Evolutionary conservation across 2,329 filamentous ascomycete species (phyloP).

Genomic region (Phialophora tarda): DNA sequence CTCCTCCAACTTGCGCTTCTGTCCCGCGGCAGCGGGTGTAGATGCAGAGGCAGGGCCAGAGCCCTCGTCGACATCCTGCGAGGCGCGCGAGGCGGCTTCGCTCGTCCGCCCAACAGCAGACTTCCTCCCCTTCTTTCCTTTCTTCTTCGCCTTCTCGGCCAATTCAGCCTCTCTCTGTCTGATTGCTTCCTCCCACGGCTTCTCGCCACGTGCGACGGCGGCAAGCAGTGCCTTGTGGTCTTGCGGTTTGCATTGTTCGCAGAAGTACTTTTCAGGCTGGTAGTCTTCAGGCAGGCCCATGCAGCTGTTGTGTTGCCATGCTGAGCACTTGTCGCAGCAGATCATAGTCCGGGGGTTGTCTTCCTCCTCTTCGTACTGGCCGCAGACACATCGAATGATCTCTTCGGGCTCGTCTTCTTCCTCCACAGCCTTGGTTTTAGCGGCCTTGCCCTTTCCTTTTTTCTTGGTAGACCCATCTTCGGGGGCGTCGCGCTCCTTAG

Average conservation of each 20-base stretch:
- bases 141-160: conserved; percentile 62
- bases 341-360: conserved; percentile 93
- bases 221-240: conserved; percentile 81
- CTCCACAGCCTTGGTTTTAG: conserved; percentile 54
- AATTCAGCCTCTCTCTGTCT: conserved; percentile 67
- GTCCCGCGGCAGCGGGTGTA: conserved; percentile 40
- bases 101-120: conserved; percentile 69
- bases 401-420: conserved; percentile 66
- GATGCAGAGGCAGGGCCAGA: conserved; percentile 21
- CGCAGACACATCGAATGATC: conserved; percentile 91
- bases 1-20: conserved; percentile 55
- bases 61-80: conserved; percentile 46
- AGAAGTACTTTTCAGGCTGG: conserved; percentile 84
- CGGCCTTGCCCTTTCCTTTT: conserved; percentile 55
- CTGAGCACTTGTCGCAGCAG: conserved; percentile 87
- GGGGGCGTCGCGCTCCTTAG: conserved; percentile 77
- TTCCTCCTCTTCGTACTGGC: conserved; percentile 81
- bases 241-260: conserved; percentile 84
- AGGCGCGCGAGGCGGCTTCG: conserved; percentile 60
- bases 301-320: conserved; percentile 98
- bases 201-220: conserved; percentile 78
- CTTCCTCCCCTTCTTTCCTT: conserved; percentile 63
- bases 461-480: conserved; percentile 62
- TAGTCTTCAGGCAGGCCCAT: conserved; percentile 82
- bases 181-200: conserved; percentile 78